Evolutionary conservation across 805 yeast genomes (phyloP).

Genomic region (Kodamaea sagamina): DNA sequence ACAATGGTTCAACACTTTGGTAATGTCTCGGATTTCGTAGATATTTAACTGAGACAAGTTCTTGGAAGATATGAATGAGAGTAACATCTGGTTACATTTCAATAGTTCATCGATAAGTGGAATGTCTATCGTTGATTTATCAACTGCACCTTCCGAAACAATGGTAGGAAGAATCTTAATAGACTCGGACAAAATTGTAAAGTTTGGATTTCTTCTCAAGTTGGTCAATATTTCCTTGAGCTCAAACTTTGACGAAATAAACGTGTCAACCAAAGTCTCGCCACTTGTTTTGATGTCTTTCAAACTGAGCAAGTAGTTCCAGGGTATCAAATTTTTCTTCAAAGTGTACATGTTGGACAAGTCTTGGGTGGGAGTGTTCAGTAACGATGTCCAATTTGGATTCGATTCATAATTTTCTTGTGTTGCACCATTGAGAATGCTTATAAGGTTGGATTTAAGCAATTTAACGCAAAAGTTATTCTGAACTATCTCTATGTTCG

Average conservation of each 20-base stretch:
- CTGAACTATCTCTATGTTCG: neutral
- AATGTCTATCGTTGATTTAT: conserved; percentile 7
- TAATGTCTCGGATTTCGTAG: conserved; percentile 20
- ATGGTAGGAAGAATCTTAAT: conserved; percentile 15
- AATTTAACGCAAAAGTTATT: neutral
- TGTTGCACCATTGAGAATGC: neutral
- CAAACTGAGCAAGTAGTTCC: conserved; percentile 5
- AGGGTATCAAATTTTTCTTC: conserved; percentile 3
- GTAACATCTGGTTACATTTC: conserved; percentile 18
- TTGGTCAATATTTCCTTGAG: neutral
- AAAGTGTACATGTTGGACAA: neutral
- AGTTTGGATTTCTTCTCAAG: conserved; percentile 4
- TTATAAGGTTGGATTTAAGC: conserved; percentile 2
- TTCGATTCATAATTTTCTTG: neutral
- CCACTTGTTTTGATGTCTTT: neutral
- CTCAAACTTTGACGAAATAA: conserved; percentile 7
- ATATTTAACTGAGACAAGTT: conserved; percentile 14
- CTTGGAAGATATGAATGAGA: conserved; percentile 11
- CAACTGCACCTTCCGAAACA: conserved; percentile 10
- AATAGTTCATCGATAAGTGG: conserved; percentile 20
- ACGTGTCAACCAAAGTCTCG: neutral
- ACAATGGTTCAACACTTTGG: conserved; percentile 20
- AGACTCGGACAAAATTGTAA: conserved; percentile 6
- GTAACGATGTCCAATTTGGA: neutral
- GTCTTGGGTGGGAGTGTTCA: neutral